Base-by-base conservation (phyloP, 176 grass and related monocot genomes). In the Juncus inflexus region DNA sequence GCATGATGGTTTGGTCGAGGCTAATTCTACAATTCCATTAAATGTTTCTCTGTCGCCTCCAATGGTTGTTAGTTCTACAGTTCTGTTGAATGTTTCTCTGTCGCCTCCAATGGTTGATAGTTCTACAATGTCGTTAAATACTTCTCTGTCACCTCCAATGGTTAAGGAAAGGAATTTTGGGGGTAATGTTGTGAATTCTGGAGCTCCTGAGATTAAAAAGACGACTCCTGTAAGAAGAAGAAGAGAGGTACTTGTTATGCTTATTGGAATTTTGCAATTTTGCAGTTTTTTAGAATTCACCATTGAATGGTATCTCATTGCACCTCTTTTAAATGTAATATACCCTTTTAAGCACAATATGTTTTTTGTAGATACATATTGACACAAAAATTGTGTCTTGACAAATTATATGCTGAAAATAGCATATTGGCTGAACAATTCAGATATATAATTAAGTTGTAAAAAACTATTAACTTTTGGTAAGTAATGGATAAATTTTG, bases 231-330 rank as follows among this genome's bases (percentile, higher is more conserved):
- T 35, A 8, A 61, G 69, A 58, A 57, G 59, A 58, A 64, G 59
- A 63, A 72, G 86, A 66, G 73, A 89, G 86, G 86, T 84, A 57
- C 12, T 40, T 64, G 14, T 14, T 35, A 39, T 68, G 15, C 6
- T 37, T 13, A 57, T 43, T 35, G 19, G 19, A 28, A 28, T 9
- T 52, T 5, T 55, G 3, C 5, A n/a, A 60, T 12, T 1, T 75
- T 11, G 52, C 52, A 2, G 12, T 7, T 40, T 16, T 5, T 40
- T 39, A 3, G 16, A 38, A 58, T 61, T 51, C 8, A n/a, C 5
- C 19, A 28, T 1, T 28, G 19, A 28, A 28, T 28, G 19, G 19
- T 28, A 28, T 28, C 19, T 28, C 19, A 28, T 28, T 28, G 19
- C 19, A 28, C 19, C 19, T 28, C 19, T 28, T 28, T 28, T 28